phyloP scores from a whole-genome alignment of 331 rosid species.

The Phaseolus coccineus region DNA sequence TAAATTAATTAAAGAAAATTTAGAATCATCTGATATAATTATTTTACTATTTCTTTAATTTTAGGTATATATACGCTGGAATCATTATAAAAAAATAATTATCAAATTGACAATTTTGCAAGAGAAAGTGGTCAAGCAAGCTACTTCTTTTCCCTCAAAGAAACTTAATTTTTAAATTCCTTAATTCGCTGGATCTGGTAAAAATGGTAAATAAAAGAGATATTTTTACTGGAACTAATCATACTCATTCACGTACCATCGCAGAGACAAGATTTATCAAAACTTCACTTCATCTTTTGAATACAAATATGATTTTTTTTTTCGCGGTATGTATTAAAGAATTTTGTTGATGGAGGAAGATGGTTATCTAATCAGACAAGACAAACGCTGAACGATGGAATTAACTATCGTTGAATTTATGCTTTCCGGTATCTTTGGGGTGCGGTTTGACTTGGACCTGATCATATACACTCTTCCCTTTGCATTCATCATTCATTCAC shows the following conservation, averaged over 20 bases:
- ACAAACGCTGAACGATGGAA: background rate
- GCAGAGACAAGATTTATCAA: background rate
- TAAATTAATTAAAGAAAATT: too few relatives aligned
- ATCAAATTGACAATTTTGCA: background rate
- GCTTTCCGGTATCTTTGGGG: conserved; percentile 18
- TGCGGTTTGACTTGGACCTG: conserved; percentile 4
- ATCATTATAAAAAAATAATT: too few relatives aligned
- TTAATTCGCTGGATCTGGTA: background rate
- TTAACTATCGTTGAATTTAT: conserved; percentile 17
- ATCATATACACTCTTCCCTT: background rate
- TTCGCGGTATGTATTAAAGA: background rate
- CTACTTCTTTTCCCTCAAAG: background rate
- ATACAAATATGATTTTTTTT: background rate
- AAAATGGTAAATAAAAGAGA: background rate
- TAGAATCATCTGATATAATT: too few relatives aligned
- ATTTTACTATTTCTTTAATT: too few relatives aligned
- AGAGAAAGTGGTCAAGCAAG: background rate
- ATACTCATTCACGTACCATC: background rate
- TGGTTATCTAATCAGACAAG: conserved; percentile 18
- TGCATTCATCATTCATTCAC: too few relatives aligned
- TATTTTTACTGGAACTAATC: too few relatives aligned
- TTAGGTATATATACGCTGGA: too few relatives aligned
- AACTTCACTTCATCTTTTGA: background rate
- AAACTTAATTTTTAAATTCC: background rate
- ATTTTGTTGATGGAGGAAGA: conserved; percentile 1